Conservation (phyloP, 331 rosid genomes). For the Spiraea crenata region DNA sequence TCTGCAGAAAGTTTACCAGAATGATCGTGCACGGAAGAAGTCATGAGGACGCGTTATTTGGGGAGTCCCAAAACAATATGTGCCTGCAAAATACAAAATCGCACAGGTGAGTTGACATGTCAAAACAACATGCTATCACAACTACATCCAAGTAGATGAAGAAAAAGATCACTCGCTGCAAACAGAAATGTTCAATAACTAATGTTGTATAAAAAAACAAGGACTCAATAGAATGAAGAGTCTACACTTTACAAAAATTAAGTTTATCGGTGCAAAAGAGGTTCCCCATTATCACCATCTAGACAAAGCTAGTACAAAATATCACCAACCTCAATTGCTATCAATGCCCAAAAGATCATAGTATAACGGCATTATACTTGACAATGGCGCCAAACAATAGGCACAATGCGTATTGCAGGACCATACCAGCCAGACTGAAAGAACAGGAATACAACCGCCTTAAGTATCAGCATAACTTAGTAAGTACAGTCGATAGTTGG, state of each 20-base stretch:
- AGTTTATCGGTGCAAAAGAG: background rate
- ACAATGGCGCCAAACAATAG: background rate
- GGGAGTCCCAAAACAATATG: conserved; percentile 26
- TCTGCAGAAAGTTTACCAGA: conserved; percentile 29
- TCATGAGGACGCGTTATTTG: conserved; percentile 39
- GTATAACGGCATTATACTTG: background rate
- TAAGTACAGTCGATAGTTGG: background rate
- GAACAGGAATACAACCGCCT: background rate
- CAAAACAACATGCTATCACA: background rate
- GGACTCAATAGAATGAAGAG: background rate
- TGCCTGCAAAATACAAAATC: conserved; percentile 25
- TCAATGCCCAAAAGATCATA: background rate
- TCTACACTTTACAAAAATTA: background rate
- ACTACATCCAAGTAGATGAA: background rate
- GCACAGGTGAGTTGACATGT: conserved; percentile 11
- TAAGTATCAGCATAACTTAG: background rate
- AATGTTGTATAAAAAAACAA: background rate
- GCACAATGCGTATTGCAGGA: conserved; percentile 1
- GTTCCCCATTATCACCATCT: background rate
- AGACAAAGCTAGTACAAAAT: background rate
- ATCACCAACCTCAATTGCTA: background rate
- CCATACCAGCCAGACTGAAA: conserved; percentile 5
- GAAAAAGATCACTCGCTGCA: background rate
- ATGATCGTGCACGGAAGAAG: conserved; percentile 44
- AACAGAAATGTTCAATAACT: background rate